phyloP scores from a whole-genome alignment of 176 grass and related monocot genomes.

The Zoysia japonica region DNA sequence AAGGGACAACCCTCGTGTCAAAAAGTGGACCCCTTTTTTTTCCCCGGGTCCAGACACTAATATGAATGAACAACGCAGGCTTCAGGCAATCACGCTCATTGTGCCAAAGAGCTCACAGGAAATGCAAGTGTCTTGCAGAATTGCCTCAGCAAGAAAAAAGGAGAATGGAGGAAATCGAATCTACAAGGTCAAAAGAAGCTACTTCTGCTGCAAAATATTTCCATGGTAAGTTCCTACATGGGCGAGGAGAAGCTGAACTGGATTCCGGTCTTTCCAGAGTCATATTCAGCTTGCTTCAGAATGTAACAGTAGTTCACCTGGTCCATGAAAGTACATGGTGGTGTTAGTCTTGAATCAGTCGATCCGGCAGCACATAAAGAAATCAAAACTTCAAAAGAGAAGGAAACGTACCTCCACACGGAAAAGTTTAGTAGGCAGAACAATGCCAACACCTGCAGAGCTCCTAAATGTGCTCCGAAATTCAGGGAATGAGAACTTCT shows the following conservation, averaged over 20 bases:
- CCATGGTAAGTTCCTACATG: conserved; percentile 40
- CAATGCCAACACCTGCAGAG: conserved; percentile 76
- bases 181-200: not conserved
- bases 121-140: not conserved
- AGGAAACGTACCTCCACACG: conserved; percentile 71
- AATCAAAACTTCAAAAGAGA: not conserved
- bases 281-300: conserved; percentile 83
- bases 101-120: conserved; percentile 3
- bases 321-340: not conserved
- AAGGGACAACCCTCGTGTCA: conserved; percentile 1
- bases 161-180: not conserved
- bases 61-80: not conserved
- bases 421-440: conserved; percentile 87
- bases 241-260: conserved; percentile 95
- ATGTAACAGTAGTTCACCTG: conserved; percentile 97
- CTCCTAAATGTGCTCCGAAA: conserved; percentile 70
- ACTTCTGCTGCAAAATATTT: not conserved
- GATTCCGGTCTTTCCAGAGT: conserved; percentile 75
- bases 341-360: not conserved
- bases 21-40: not conserved
- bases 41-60: not conserved
- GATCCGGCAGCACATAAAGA: not conserved
- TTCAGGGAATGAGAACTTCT: conserved; percentile 56
- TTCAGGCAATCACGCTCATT: conserved; percentile 18
- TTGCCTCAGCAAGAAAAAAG: conserved; percentile 5